Base-by-base conservation (phyloP, 2,329 filamentous ascomycete species). In the Verticillium nonalfalfae region DNA sequence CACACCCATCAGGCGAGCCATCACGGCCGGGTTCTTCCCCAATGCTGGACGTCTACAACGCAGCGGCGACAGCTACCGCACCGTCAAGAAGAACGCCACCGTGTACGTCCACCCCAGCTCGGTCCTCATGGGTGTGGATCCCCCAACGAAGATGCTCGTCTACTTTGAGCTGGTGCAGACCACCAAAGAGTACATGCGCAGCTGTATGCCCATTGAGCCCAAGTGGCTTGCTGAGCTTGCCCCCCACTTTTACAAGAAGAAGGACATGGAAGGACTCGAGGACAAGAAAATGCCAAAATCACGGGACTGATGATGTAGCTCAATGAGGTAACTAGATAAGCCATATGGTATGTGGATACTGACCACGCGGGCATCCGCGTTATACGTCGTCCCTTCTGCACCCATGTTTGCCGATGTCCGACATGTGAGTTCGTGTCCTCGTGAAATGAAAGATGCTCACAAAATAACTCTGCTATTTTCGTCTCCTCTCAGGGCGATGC, bases 161-260 rank as follows among this genome's bases (percentile, higher is more conserved):
- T 99, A 95, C 74, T 91, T 90, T 71, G 91, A 95, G 75, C 75
- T 94, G 60, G 90, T 93, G 10, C 81, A 91, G 68, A 94, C 91
- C 40, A 89, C 85, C 34, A 96, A 96, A 79, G 94, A 97, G 79
- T 99, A 94, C 74, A 96, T 97, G 88, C 82, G 94, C 31, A 91
- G 86, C 69, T 90, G 90, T 62, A 88, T 97, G 81, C 93, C 93
- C 1, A 85, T 98, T 59, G 88, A 96, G 70, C 81, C 90, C 0
- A 86, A 87, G 71, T 97, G 93, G 93, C 73, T 99, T 68, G 85
- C 87, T 7, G 94, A 98, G 75, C 86, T 95, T 63, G 95, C 95
- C 64, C 94, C 94, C 64, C 95, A 98, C 78, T 97, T 93, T 71
- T 91, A 97, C 74, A 97, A 96, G 78, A 90, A 90, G 78, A 90